Evolutionary conservation across 768 basidiomycete species (phyloP).

Genomic region (Trametes meyenii): DNA sequence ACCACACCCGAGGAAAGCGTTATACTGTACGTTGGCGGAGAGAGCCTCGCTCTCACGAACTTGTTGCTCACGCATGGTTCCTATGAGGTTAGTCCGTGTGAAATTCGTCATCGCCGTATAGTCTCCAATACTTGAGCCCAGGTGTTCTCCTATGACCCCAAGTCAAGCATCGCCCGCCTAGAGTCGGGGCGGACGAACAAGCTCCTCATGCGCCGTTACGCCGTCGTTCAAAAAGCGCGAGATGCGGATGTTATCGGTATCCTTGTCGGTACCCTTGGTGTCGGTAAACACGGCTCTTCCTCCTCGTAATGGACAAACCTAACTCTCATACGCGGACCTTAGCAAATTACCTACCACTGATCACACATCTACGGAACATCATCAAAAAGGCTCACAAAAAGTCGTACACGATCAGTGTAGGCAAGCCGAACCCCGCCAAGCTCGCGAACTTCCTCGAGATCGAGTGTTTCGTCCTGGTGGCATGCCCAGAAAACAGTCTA

Average conservation of each 20-base stretch:
- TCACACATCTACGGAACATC: conserved; percentile 75
- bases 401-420: conserved; percentile 92
- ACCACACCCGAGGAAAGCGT: conserved; percentile 33
- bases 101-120: neutral
- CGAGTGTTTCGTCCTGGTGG: conserved; percentile 93
- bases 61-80: conserved; percentile 80
- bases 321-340: neutral
- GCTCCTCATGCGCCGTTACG: conserved; percentile 89
- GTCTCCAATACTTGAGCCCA: conserved; percentile 31
- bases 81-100: conserved; percentile 51
- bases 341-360: conserved; percentile 87
- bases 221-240: conserved; percentile 81
- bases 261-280: conserved; percentile 90
- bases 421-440: conserved; percentile 93
- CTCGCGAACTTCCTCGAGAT: conserved; percentile 95
- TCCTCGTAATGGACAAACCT: neutral
- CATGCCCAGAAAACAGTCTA: conserved; percentile 91
- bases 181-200: conserved; percentile 76
- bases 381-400: conserved; percentile 78
- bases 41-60: conserved; percentile 82
- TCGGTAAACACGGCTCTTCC: conserved; percentile 52
- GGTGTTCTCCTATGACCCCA: conserved; percentile 81
- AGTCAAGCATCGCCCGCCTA: conserved; percentile 45
- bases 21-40: conserved; percentile 72
- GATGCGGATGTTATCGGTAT: conserved; percentile 96